phyloP scores from a whole-genome alignment of 208 protist species.

The Trypanosoma scelopori region DNA sequence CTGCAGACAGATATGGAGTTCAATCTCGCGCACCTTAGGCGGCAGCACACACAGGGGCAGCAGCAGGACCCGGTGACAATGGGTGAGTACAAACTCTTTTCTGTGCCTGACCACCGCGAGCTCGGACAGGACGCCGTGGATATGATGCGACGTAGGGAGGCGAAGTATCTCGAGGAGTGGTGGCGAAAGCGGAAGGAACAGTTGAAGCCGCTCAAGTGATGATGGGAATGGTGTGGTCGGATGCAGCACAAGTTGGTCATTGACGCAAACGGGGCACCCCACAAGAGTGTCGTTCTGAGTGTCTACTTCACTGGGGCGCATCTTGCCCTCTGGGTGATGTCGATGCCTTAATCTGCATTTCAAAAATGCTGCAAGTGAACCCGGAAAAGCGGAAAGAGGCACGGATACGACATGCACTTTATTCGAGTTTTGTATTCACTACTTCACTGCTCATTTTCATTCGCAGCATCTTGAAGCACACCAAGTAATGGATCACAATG shows the following conservation, averaged over 20 bases:
- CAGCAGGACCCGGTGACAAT: conserved; percentile 35
- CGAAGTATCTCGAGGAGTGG: conserved; percentile 66
- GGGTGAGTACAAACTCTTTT: conserved; percentile 77
- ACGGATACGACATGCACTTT: no score
- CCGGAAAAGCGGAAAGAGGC: no score
- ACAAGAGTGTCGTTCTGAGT: no score
- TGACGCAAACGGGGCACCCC: no score
- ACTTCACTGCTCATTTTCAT: no score
- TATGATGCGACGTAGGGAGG: conserved; percentile 71
- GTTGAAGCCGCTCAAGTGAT: conserved; percentile 65
- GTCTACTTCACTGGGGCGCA: no score
- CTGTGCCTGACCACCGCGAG: conserved; percentile 62
- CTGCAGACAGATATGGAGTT: conserved; percentile 80
- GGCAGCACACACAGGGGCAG: conserved; percentile 41
- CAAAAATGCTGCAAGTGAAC: no score
- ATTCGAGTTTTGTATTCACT: no score
- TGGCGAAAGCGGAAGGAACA: conserved; percentile 72
- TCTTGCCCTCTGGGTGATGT: no score
- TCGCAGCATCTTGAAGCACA: neutral
- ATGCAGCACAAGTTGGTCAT: no score
- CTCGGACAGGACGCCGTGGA: conserved; percentile 82
- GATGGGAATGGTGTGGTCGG: neutral
- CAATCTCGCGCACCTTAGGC: conserved; percentile 72
- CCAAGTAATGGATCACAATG: neutral
- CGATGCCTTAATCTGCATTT: no score